Base-by-base conservation (phyloP, 129 eudicot species). In the Artemisia argyi region DNA sequence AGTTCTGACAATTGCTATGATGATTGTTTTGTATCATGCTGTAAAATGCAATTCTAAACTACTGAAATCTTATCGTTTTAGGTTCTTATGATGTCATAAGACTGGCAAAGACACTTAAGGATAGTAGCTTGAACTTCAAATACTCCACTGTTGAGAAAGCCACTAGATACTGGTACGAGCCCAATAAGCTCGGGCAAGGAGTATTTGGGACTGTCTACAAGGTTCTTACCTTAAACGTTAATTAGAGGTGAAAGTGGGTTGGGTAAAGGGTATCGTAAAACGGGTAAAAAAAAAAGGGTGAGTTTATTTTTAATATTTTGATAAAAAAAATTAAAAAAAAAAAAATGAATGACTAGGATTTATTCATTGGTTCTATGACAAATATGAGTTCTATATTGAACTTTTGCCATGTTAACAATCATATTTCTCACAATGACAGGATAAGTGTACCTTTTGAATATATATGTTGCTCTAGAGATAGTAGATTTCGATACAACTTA, bases 161-260 rank as follows among this genome's bases (percentile, higher is more conserved):
- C 16, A 91, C 97, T 0, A 84, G 76, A 55, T 78, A 83, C 14
- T 91, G 90, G 79, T 82, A 85, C 8, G 92, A 85, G 51, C 87
- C 85, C 28, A 88, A 91, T 80, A 91, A 91, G 81, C 90, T 88
- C 14, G 97, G 97, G 61, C 92, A 91, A 71, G 95, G 97, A 54
- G 97, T 95, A 71, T 91, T 85, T 53, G 97, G 97, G 49, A 88
- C 92, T 2, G 97, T 91, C 44, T 91, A 91, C 56, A 88, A 86
- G 97, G 97, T 91, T 32, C 5, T 5, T 32, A 5, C 7, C 5
- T 30, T 30, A 30, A 3, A 75, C 18, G 12, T 6, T 11, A 19
- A 54, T n/a, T 6, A 15, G 59, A 13, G 60, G 60, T 13, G 13
- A 3, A 12, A 14, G 13, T 3, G 54, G 10, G 54, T 50, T 50